Evolutionary conservation across 192 early-diverging fungal species (phyloP).

Genomic region (Umbelopsis ramanniana): DNA sequence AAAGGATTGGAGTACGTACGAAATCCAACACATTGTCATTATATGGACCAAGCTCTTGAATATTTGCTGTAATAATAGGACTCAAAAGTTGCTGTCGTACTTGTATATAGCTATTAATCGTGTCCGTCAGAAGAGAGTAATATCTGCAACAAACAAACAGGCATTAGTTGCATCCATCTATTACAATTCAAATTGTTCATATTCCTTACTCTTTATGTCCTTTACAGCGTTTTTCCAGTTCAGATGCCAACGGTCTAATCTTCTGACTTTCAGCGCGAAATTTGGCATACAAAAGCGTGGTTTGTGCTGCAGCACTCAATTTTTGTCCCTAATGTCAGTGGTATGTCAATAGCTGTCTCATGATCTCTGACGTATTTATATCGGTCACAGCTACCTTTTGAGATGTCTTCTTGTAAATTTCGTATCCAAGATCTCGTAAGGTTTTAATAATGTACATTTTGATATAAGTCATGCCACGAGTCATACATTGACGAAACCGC

Average conservation of each 20-base stretch:
- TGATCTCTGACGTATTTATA: neutral
- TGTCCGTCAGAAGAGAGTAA: slow-evolving; percentile 73
- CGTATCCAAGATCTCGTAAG: slow-evolving; percentile 64
- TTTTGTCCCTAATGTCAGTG: neutral
- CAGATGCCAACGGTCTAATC: slow-evolving; percentile 65
- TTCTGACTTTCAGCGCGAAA: slow-evolving; percentile 71
- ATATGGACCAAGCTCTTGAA: slow-evolving; percentile 60
- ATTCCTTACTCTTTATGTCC: slow-evolving; percentile 68
- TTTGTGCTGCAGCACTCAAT: slow-evolving; percentile 28
- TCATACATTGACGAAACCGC: slow-evolving; percentile 94
- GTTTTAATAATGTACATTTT: slow-evolving; percentile 84
- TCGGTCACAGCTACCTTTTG: slow-evolving; percentile 21
- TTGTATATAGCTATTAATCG: slow-evolving; percentile 75
- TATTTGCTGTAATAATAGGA: slow-evolving; percentile 64
- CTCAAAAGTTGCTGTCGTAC: slow-evolving; percentile 71
- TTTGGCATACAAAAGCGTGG: slow-evolving; percentile 74
- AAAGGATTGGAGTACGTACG: slow-evolving; percentile 44
- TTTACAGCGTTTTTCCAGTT: slow-evolving; percentile 77
- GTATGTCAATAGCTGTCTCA: neutral
- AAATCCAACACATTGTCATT: slow-evolving; percentile 56
- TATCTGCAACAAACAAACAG: slow-evolving; percentile 53
- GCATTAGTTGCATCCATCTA: too few relatives aligned
- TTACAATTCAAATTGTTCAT: neutral
- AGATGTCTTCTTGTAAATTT: slow-evolving; percentile 65
- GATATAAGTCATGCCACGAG: slow-evolving; percentile 90